Evolutionary conservation across 495 filamentous ascomycete genomes (phyloP), one percentile per base, ranked within the genome.

Genomic region (Xylaria sp.): DNA sequence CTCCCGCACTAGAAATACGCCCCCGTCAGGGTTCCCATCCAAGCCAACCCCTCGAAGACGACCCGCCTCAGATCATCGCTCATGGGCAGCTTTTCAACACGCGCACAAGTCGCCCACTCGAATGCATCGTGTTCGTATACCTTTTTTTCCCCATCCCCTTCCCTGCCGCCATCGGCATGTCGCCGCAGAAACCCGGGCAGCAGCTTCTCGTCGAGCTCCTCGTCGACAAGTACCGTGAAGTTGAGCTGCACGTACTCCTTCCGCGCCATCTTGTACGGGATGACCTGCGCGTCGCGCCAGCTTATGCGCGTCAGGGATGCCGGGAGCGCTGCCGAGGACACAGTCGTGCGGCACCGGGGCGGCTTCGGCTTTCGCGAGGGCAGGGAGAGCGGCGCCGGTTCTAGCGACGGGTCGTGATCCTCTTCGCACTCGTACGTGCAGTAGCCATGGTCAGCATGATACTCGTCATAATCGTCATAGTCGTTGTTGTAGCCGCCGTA

Each of bases 161-260:
- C 21, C 17, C 17, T 21, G 0, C 24, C 53, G 29, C 33, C 50
- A 19, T 1, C 48, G 3, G 7, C 64, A 21, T 14, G 21, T 8
- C 31, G 26, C n/a, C 44, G 21, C 41, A 50, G 57, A 53, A 62
- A 73, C 61, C 26, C 29, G 0, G 74, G 53, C 21, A 65, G 24
- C 15, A 68, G 37, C 35, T 70, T 71, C 43, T 73, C 74, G 37
- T 24, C 61, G 70, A 52, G 35, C 6, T 67, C n/a, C 67, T 77
- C 76, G 63, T 77, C 71, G 8, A 78, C 76, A 48, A 78, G 55
- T 26, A 78, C 76, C 41, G 71, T 69, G 57, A 72, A 76, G 35
- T 78, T 78, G 1, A 78, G 68, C 76, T 78, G 76, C 40, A 75
- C 50, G 24, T 67, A 61, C 64, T 72, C 69, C 55, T 59, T 59